Base-by-base conservation (phyloP, 2,329 filamentous ascomycete species). In the Chalaropsis thielavioides region DNA sequence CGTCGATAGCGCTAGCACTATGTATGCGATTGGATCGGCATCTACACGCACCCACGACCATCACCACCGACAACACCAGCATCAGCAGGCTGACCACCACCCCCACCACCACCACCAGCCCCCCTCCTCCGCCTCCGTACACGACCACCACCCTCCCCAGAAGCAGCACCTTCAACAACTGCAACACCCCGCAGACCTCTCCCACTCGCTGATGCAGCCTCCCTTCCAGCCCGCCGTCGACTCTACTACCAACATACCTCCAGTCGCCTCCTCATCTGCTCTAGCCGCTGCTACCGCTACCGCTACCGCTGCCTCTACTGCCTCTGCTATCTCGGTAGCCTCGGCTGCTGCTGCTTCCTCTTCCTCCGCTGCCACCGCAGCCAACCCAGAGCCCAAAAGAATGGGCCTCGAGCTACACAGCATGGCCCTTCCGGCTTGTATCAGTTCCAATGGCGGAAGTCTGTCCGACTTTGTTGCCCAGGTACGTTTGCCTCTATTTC, bases 391-490 rank as follows among this genome's bases (percentile, higher is more conserved):
- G 15, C 65, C 65, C 6, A 64, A 64, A 22, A 72, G 38, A 69
- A 71, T 6, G 35, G 76, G 75, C 35, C 76, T 84, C 72, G 79
- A 81, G 1, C 77, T 76, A 67, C 81, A 84, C 71, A 84, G 81
- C 71, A 78, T 92, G 44, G 84, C 87, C 70, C 85, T 95, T 49
- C 90, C 90, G 6, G 77, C 80, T 56, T 86, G 89, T 44, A 90
- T 95, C 72, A 90, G 86, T 71, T 79, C 85, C 41, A 84, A 81
- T 69, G 88, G 88, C 58, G 89, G 89, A 7, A 92, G 83, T 71
- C 74, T 96, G 69, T 82, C 89, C 10, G 89, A 94, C 71, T 91
- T 95, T 74, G 88, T 90, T 63, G 89, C 90, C 66, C 84, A 91
- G 80, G 89, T 92, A 75, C 70, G 79, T 73, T 61, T 15, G 54